Evolutionary conservation across 257 asterid species (phyloP).

Genomic region (Linaria vulgaris): DNA sequence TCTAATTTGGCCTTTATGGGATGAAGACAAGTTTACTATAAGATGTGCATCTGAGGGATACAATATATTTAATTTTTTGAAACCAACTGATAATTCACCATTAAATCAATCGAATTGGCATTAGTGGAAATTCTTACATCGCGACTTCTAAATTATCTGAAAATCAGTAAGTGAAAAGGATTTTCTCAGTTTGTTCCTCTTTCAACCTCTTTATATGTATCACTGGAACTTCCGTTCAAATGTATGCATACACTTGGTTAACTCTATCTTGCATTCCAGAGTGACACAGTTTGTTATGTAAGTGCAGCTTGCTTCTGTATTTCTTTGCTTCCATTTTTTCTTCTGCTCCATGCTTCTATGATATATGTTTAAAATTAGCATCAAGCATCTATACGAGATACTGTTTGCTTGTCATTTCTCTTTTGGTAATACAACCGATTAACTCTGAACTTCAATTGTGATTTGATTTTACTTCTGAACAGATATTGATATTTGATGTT

Average conservation of each 20-base stretch:
- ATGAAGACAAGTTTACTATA: not conserved
- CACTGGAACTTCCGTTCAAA: not conserved
- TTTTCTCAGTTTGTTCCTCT: not conserved
- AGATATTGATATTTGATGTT: conserved; percentile 18
- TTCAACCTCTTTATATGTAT: not conserved
- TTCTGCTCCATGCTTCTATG: not conserved
- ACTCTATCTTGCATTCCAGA: not conserved
- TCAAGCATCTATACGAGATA: not conserved
- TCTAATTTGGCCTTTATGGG: not conserved
- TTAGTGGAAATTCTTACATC: not conserved
- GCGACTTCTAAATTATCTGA: not conserved
- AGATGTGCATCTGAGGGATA: not conserved
- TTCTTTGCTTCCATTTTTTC: not conserved
- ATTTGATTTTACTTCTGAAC: conserved; percentile 1
- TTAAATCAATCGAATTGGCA: not conserved
- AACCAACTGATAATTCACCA: not conserved
- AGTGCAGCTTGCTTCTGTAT: conserved; percentile 3
- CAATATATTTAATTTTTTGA: not conserved
- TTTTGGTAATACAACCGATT: not conserved
- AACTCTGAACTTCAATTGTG: not conserved
- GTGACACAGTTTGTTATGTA: not conserved
- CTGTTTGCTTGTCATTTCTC: not conserved
- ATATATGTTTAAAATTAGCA: not conserved
- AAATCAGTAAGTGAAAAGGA: not conserved
- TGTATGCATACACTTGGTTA: not conserved